Base-by-base conservation (phyloP, 108 stramenopile genomes). In the Chaetoceros tenuissimus region DNA sequence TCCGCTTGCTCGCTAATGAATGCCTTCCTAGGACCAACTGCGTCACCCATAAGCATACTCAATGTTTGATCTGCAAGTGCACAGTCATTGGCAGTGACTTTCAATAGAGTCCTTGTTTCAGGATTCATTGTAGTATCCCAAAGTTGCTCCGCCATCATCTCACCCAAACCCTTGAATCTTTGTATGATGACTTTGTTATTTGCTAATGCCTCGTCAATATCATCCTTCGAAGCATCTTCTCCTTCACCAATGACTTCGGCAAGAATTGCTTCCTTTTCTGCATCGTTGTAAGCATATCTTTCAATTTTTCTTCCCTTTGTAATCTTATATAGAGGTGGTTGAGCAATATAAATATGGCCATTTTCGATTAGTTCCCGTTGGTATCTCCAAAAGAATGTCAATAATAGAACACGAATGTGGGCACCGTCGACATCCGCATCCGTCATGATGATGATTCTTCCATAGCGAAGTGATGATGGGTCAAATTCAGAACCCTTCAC, bases 341-440 rank as follows among this genome's bases (percentile, higher is more conserved):
- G 94, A 24, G 96, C 96, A 51, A 97, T 86, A 64, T 90, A 95
- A 34, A 97, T 83, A 64, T 87, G 83, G 8, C 96, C 96, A 5
- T 77, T 56, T 55, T 93, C 91, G 20, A 97, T 79, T 27, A 97
- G 71, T 45, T 87, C 88, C 61, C 94, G 58, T 76, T 95, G 96
- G 60, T 91, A 92, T 3, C 96, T 75, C 75, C 77, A 97, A 67
- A 97, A 92, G 57, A 97, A 97, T 3, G 94, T 95, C 60, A 97
- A 68, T 21, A 97, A 61, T 28, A 97, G 71, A n/a, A 94, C 89
- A 19, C 96, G 89, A 69, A 97, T 97, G 66, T 97, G 96, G 10
- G 94, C 86, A 16, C 96, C 96, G 68, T 97, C 96, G 24, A 97
- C 96, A 77, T 97, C 96, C 8, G 96, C 96, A 75, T 97, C 96